Base-by-base conservation (phyloP, 805 yeast genomes). In the Metschnikowia peoriensis region DNA sequence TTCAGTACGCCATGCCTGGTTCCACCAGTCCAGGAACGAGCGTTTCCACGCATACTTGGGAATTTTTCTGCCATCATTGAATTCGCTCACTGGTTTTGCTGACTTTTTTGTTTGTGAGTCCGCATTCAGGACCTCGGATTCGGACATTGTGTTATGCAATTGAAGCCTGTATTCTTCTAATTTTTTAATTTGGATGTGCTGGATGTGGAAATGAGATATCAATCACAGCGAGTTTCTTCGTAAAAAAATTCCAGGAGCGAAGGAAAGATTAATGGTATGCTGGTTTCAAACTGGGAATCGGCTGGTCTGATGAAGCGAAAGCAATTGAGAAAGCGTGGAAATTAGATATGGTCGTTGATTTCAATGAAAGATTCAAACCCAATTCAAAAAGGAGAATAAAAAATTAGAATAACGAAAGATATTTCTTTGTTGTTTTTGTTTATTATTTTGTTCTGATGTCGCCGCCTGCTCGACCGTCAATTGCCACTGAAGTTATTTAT, bases 11-110 rank as follows among this genome's bases (percentile, higher is more conserved):
- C 54, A 50, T 28, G 47, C 44, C 8, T 59, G 62, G 16, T 42
- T 51, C 45, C 50, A 55, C 62, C 62, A 59, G 35, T 59, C 62
- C 38, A 27, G 15, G 7, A 59, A 39, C 17, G 62, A 59, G 28
- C 43, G 35, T 28, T 52, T 52, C 61, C 61, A 59, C 28, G 28
- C 38, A 40, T 59, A 59, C 2, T 46, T 47, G n/a, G 62, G 61
- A 15, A 50, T 27, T 38, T 50, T 46, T 17, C 61, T 49, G 29
- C 61, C 57, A 44, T 55, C 60, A 14, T 50, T 38, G 44, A 55
- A 57, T 49, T 55, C 60, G 47, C 48, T 48, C 37, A 52, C 55
- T 11, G 50, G 42, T n/a, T 49, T 49, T 17, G 47, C 27, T 2
- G 38, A 10, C 37, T 34, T 46, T 3, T 34, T 46, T 3, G 51